Conservation (phyloP, 164 flowering plant species). For the Macadamia tetraphylla region DNA sequence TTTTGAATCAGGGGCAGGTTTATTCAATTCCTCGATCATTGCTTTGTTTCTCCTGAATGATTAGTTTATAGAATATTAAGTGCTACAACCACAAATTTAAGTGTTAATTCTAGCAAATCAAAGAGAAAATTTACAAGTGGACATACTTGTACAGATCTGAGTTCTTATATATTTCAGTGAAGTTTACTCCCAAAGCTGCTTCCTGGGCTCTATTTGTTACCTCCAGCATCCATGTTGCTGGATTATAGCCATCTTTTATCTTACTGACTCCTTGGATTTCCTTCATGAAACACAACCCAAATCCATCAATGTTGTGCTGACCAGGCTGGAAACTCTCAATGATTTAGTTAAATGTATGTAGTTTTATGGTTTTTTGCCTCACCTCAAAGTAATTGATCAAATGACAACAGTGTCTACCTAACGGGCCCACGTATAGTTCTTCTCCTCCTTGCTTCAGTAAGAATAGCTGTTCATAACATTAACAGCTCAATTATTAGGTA, state of each 20-base stretch:
- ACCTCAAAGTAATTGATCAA: slow-evolving; percentile 63
- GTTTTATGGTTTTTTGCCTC: not conserved
- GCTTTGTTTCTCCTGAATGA: slow-evolving; percentile 33
- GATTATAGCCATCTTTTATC: slow-evolving; percentile 36
- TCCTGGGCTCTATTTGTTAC: slow-evolving; percentile 31
- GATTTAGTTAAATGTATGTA: not conserved
- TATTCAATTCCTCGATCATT: slow-evolving; percentile 25
- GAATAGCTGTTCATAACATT: slow-evolving; percentile 33
- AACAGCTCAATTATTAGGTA: not conserved
- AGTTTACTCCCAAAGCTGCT: slow-evolving; percentile 26
- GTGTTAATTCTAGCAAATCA: too few species aligned
- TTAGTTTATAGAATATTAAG: not conserved
- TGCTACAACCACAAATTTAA: too few species aligned
- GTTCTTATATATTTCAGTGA: slow-evolving; percentile 25
- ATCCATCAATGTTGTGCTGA: not conserved
- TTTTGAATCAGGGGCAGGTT: slow-evolving; percentile 26
- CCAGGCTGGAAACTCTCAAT: not conserved
- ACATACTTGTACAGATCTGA: slow-evolving; percentile 24
- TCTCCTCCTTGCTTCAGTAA: slow-evolving; percentile 59
- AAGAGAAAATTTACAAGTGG: not conserved
- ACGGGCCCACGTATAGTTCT: slow-evolving; percentile 52
- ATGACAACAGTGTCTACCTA: slow-evolving; percentile 39
- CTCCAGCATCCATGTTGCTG: slow-evolving; percentile 49
- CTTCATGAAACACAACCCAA: slow-evolving; percentile 10
- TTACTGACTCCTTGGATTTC: slow-evolving; percentile 24